These are phyloP conservation scores for Blumeria graminis DNA, from an alignment of 2,329 filamentous ascomycete species.

Conservation along the genomic window DNA sequence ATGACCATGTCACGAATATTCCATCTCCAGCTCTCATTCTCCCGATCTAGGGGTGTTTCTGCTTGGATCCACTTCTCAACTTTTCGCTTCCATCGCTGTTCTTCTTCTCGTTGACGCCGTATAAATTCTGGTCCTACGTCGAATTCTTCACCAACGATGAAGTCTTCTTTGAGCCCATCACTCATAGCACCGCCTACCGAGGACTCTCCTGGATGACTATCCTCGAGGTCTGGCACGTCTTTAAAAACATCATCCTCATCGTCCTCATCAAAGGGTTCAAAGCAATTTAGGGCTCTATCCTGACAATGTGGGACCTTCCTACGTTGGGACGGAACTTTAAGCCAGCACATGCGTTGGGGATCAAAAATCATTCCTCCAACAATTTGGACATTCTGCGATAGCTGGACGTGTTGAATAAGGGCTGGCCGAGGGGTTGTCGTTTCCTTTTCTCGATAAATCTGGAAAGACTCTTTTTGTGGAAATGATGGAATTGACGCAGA, in stretches of 20 bases:
- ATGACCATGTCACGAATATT: slow-evolving; percentile 36
- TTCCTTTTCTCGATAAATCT: slow-evolving; percentile 29
- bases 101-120: slow-evolving; percentile 68
- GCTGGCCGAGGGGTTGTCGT: slow-evolving; percentile 40
- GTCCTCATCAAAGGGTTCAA: slow-evolving; percentile 56
- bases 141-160: slow-evolving; percentile 85
- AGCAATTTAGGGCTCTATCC: slow-evolving; percentile 34
- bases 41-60: slow-evolving; percentile 23
- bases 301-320: slow-evolving; percentile 22
- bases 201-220: slow-evolving; percentile 18
- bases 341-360: slow-evolving; percentile 90
- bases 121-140: slow-evolving; percentile 93
- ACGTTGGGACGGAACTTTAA: slow-evolving; percentile 40
- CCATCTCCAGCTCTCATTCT: slow-evolving; percentile 52
- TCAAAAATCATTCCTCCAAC: slow-evolving; percentile 98
- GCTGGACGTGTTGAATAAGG: slow-evolving; percentile 74
- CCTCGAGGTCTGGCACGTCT: slow-evolving; percentile 78
- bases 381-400: slow-evolving; percentile 68
- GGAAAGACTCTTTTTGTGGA: slow-evolving; percentile 27
- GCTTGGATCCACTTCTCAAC: slow-evolving; percentile 54
- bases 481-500: slow-evolving; percentile 22
- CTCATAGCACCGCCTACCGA: slow-evolving; percentile 29
- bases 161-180: slow-evolving; percentile 43
- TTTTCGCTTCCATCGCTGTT: slow-evolving; percentile 72
- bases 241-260: slow-evolving; percentile 84